phyloP scores from a whole-genome alignment of 495 filamentous ascomycete genomes.

The Penicillium pancosmium region DNA sequence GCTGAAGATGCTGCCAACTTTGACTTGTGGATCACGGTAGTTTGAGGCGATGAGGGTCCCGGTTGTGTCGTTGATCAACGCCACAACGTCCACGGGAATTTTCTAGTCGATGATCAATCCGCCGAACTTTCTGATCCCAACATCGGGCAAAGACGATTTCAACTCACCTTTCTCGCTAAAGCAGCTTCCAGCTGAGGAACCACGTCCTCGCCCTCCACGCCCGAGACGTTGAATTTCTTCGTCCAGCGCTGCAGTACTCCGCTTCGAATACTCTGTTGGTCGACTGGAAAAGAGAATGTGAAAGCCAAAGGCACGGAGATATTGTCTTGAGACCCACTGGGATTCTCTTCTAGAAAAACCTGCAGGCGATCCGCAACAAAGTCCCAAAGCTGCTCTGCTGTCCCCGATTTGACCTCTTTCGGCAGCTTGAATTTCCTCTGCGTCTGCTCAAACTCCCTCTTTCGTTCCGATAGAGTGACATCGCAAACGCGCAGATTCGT shows the following conservation, averaged over 20 bases:
- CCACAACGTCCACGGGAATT: constrained; percentile 81
- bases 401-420: constrained; percentile 80
- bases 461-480: constrained; percentile 75
- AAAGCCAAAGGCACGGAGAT: constrained; percentile 76
- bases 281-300: constrained; percentile 93
- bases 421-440: constrained; percentile 93
- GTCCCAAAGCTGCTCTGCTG: constrained; percentile 82
- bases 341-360: constrained; percentile 82
- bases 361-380: constrained; percentile 89
- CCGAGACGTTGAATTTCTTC: constrained; percentile 90
- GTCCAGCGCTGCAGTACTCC: constrained; percentile 94
- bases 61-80: constrained; percentile 93
- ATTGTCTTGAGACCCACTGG: constrained; percentile 53
- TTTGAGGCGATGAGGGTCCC: constrained; percentile 91
- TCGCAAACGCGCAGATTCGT: constrained; percentile 94
- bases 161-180: constrained; percentile 66
- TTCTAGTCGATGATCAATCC: constrained; percentile 47
- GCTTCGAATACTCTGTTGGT: constrained; percentile 84
- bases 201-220: constrained; percentile 88
- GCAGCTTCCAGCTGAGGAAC: constrained; percentile 86
- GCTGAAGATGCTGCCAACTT: constrained; percentile 93
- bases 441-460: constrained; percentile 88
- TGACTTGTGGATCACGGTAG: constrained; percentile 81
- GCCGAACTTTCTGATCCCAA: too few relatives aligned
- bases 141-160: too few relatives aligned